Evolutionary conservation across 441 rosid genomes (phyloP), one percentile per base, ranked within the genome.

Genomic region (Isatis lusitanica): DNA sequence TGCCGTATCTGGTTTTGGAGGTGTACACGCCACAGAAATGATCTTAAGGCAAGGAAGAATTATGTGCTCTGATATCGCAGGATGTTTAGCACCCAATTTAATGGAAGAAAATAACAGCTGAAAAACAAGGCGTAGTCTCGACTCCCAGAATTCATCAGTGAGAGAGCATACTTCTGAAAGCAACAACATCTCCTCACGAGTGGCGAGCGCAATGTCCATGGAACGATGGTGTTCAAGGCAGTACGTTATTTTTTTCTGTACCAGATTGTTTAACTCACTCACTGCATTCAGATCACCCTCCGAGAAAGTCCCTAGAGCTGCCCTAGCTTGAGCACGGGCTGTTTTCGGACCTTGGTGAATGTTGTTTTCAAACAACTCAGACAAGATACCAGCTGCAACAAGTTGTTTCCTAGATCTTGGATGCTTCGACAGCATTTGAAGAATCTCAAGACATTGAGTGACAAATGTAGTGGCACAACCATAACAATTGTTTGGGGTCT

Each of bases 181-280:
- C 83, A 97, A 83, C 78, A 89, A 78, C 84, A 97, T 74, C 78
- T 97, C 99, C 79, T 97, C 99, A 71, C 96, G 98, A 81, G 94
- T 93, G 72, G 97, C 92, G 28, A 93, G 80, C 11, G 99, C 96
- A 83, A 95, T 85, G 78, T 97, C 99, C 97, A 97, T 90, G 82
- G 99, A 95, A 40, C 98, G 97, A 82, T 97, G 99, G 87, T 97
- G 98, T 71, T 97, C 99, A 79, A 97, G 96, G 83, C 99, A 93
- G 85, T 97, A 97, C 95, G 83, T 89, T 70, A 97, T 97, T 81
- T 97, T 97, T 88, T 85, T 95, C 89, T 91, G 96, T 74, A 97
- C 88, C 80, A 97, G 88, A 82, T 74, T 86, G 86, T 93, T 95
- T 84, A 97, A 85, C 84, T 91, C 99, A 53, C 85, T 85, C 55